Conservation (phyloP, 352 stramenopile species). For the Globisporangium nunn region DNA sequence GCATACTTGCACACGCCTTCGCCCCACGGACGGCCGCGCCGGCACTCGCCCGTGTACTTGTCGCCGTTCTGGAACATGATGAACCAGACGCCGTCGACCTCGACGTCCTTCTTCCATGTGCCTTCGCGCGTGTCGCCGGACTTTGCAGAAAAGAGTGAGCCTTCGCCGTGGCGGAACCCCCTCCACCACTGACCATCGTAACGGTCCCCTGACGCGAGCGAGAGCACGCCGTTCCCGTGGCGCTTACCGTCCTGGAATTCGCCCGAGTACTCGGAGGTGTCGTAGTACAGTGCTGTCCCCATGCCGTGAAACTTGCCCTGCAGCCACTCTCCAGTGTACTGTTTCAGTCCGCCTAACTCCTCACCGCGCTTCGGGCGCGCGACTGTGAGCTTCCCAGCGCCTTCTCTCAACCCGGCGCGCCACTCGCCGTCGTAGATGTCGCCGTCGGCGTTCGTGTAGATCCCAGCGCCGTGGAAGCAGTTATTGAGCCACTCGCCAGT, state of each 20-base stretch:
- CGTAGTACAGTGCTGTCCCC: slow-evolving; percentile 76
- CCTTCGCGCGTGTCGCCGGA: slow-evolving; percentile 65
- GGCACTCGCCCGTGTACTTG: slow-evolving; percentile 64
- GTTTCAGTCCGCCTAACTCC: slow-evolving; percentile 39
- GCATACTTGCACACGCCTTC: slow-evolving; percentile 87
- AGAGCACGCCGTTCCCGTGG: slow-evolving; percentile 61
- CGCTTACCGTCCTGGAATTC: slow-evolving; percentile 61
- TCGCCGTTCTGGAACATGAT: slow-evolving; percentile 66
- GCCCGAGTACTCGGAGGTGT: slow-evolving; percentile 89
- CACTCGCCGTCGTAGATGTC: slow-evolving; percentile 74
- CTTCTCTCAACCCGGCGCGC: slow-evolving; percentile 36
- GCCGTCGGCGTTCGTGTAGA: slow-evolving; percentile 53
- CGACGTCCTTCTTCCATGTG: slow-evolving; percentile 48
- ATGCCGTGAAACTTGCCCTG: slow-evolving; percentile 59
- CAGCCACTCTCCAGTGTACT: slow-evolving; percentile 63
- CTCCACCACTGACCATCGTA: slow-evolving; percentile 79
- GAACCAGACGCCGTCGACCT: slow-evolving; percentile 63
- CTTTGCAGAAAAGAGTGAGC: slow-evolving; percentile 34
- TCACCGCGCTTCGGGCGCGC: slow-evolving; percentile 15
- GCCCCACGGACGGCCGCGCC: slow-evolving; percentile 53
- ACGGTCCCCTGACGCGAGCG: slow-evolving; percentile 29
- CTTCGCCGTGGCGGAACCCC: slow-evolving; percentile 62
- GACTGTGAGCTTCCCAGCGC: slow-evolving; percentile 52
- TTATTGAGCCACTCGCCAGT: slow-evolving; percentile 59
- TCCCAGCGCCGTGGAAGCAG: slow-evolving; percentile 51